These are phyloP conservation scores for Leccinum boreale DNA, from an alignment of 768 basidiomycete genomes.

Conservation along the genomic window DNA sequence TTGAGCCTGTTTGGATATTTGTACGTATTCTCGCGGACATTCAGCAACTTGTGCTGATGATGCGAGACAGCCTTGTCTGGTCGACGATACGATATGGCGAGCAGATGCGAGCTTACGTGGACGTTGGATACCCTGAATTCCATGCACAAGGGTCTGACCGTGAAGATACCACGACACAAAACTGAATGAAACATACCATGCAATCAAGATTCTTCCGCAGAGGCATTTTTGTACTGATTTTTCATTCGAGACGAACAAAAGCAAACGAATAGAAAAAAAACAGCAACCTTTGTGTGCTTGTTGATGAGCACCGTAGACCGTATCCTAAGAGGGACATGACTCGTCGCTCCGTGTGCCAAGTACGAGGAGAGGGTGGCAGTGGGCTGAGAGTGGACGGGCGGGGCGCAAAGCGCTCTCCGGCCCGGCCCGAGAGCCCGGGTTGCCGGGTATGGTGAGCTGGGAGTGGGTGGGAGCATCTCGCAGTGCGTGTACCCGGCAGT, in stretches of 20 bases:
- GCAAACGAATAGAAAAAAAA: not conserved
- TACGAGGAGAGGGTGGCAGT: too few relatives aligned
- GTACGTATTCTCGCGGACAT: slow-evolving; percentile 36
- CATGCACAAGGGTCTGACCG: not conserved
- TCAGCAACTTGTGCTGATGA: not conserved
- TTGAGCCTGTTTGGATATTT: slow-evolving; percentile 48
- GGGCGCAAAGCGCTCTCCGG: too few relatives aligned
- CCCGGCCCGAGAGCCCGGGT: too few relatives aligned
- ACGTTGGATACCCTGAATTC: slow-evolving; percentile 50
- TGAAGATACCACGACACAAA: not conserved
- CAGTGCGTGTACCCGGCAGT: too few relatives aligned
- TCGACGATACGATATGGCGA: slow-evolving; percentile 56
- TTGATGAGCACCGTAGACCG: too few relatives aligned
- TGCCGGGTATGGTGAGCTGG: too few relatives aligned
- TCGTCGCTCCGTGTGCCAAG: too few relatives aligned
- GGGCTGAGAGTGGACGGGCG: too few relatives aligned
- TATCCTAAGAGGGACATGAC: too few relatives aligned
- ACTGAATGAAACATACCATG: not conserved
- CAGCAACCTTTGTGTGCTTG: too few relatives aligned
- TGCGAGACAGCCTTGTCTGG: slow-evolving; percentile 43
- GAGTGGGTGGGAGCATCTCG: too few relatives aligned
- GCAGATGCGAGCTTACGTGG: slow-evolving; percentile 52
- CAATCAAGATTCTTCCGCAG: not conserved
- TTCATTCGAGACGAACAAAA: not conserved
- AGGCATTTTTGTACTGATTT: not conserved